Base-by-base conservation (phyloP, 2,329 filamentous ascomycete genomes). In the Pleoardoris graminearum region DNA sequence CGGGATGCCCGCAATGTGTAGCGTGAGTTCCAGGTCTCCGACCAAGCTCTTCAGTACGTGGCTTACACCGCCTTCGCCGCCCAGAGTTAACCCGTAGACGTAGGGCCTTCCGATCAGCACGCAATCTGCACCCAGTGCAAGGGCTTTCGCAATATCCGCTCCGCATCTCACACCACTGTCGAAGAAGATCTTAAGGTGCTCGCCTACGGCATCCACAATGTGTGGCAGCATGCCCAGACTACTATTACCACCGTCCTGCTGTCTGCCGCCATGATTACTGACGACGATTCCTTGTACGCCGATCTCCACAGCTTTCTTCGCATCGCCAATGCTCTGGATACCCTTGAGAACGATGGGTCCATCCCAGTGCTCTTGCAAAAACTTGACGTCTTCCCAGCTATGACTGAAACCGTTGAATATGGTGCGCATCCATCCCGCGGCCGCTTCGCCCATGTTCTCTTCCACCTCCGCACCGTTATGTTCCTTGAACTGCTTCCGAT, bases 311-410 rank as follows among this genome's bases (percentile, higher is more conserved):
- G 76, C 77, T 50, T 74, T 70, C 45, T 63, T 68, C 12, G 80
- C 80, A 62, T 83, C 80, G 1, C 72, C 77, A 2, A 79, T 73
- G 38, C 75, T 77, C 60, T 82, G 79, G 48, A 80, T 82, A 0
- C 84, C 85, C 68, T 87, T 87, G 30, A 84, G 76, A 55, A 84
- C 80, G 47, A 90, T 82, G 0, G 85, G 83, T 0, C 85, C 85
- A 54, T 83, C 77, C 83, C 85, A 89, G 52, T 85, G 68, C 60
- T 80, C 74, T 57, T 80, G 77, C 55, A 89, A 63, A 42, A 83
- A 75, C n/a, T 75, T 74, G 30, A 89, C 68, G 32, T 89, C 77
- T 1, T 84, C 80, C 87, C 86, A 89, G 0, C 76, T 75, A 59
- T 83, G 83, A 37, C 78, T 76, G 12, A 71, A 70, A 0, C 81